These are phyloP conservation scores for Solanum aculeatissimum DNA, from an alignment of 305 asterid species.

Conservation along the genomic window DNA sequence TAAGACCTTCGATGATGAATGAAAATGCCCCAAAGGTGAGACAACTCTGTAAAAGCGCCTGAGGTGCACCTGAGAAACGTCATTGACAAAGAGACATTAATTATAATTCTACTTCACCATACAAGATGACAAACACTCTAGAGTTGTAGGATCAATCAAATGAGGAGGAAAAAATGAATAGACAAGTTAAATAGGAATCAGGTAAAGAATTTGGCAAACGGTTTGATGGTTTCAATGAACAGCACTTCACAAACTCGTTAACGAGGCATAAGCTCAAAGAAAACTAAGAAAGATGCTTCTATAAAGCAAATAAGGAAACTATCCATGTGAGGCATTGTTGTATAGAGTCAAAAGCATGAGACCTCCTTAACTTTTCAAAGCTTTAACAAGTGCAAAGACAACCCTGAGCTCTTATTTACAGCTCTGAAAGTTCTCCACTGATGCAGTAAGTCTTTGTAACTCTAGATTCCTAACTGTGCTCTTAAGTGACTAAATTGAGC, in stretches of 20 bases:
- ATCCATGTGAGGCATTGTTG: neutral
- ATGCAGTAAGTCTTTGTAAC: neutral
- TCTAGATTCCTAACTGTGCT: neutral
- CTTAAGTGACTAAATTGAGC: neutral
- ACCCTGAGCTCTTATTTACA: neutral
- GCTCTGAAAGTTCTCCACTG: neutral
- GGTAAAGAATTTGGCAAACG: neutral
- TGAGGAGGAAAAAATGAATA: neutral
- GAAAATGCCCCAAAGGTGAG: constrained; percentile 88
- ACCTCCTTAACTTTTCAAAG: neutral
- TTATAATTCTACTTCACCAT: neutral
- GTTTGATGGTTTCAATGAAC: neutral
- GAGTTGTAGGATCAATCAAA: neutral
- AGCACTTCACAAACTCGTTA: neutral
- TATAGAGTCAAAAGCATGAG: neutral
- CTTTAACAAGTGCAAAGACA: neutral
- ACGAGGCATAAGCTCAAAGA: neutral
- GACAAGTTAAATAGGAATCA: neutral
- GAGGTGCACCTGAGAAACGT: constrained; percentile 68
- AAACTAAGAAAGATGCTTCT: neutral
- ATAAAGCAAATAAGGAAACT: neutral
- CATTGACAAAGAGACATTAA: neutral
- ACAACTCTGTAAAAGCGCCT: constrained; percentile 85
- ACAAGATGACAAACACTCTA: neutral
- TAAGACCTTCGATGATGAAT: constrained; percentile 69